A percentile compares a stretch with the other conserved stretches of the same genome.
These are phyloP conservation scores for Scleromitrula shiraiana DNA, from an alignment of 2,329 filamentous ascomycete genomes.

Conservation along the genomic window DNA sequence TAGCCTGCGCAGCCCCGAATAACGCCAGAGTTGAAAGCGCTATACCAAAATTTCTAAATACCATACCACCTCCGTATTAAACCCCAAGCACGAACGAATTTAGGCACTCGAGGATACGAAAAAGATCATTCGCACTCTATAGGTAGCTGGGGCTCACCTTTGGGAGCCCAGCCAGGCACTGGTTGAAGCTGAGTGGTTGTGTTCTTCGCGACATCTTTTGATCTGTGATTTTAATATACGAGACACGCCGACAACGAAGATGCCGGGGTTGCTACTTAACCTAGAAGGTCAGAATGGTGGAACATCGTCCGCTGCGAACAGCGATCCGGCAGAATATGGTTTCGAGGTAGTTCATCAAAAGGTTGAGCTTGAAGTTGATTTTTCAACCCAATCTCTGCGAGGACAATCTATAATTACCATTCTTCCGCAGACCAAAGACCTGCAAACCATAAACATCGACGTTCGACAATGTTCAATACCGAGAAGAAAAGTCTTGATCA, in stretches of 20 bases:
- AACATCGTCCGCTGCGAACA: conserved; percentile 3
- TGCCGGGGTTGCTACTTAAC: conserved; percentile 23
- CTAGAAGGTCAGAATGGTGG: conserved; percentile 16
- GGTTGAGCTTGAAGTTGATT: conserved; percentile 84
- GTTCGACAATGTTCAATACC: conserved; percentile 55
- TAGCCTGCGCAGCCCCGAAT: no score
- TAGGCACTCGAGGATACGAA: neutral
- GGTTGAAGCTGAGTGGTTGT: neutral
- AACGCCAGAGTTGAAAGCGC: no score
- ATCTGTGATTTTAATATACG: neutral
- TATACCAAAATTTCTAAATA: no score
- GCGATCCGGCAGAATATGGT: conserved; percentile 19
- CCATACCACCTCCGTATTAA: no score
- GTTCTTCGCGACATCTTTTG: neutral
- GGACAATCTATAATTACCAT: conserved; percentile 79
- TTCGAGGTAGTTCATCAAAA: conserved; percentile 69
- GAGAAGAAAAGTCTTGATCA: conserved; percentile 44
- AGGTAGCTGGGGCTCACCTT: conserved; percentile 6
- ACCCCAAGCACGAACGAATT: neutral
- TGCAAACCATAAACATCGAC: conserved; percentile 51
- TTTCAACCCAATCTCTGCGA: conserved; percentile 63
- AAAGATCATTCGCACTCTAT: neutral
- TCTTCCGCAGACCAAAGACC: conserved; percentile 44
- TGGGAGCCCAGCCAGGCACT: neutral
- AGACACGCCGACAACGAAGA: conserved; percentile 2